Evolutionary conservation across 169 alveolate genomes (phyloP).

Genomic region (Eimeria sp.): DNA sequence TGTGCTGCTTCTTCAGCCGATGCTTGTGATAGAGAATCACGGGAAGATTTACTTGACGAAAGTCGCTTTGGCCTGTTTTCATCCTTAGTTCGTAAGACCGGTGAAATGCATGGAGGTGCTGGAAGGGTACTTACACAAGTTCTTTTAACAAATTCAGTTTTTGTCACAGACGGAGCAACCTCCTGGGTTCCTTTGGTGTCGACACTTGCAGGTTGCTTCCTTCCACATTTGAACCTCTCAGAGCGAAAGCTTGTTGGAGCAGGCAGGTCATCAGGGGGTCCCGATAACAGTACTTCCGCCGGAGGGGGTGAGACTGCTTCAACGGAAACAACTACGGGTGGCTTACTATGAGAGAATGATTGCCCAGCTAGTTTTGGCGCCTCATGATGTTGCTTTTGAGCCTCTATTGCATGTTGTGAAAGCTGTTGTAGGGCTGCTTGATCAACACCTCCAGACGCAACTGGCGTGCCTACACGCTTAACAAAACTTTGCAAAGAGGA

Average conservation of each 20-base stretch:
- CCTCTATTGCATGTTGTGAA: neutral
- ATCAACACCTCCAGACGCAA: neutral
- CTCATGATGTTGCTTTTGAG: neutral
- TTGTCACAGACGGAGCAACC: neutral
- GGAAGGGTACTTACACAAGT: neutral
- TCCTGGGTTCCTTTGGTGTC: neutral
- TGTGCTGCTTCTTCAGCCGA: neutral
- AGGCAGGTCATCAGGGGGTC: neutral
- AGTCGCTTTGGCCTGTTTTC: neutral
- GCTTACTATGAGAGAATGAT: neutral
- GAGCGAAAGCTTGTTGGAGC: neutral
- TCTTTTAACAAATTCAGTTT: neutral
- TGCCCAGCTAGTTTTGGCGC: neutral
- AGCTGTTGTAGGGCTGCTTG: neutral
- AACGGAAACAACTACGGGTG: neutral
- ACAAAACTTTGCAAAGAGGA: neutral
- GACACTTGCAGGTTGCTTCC: neutral
- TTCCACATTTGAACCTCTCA: neutral
- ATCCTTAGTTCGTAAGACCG: neutral
- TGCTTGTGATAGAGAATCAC: neutral
- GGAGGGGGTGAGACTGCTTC: neutral
- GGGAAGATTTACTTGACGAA: neutral
- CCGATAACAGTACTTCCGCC: neutral
- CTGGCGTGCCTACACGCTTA: neutral
- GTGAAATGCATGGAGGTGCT: neutral